Percentiles rank a stretch among this genome's conserved stretches.
Conservation (phyloP, 2,329 filamentous ascomycete species). For the Penicillium corylophilum region DNA sequence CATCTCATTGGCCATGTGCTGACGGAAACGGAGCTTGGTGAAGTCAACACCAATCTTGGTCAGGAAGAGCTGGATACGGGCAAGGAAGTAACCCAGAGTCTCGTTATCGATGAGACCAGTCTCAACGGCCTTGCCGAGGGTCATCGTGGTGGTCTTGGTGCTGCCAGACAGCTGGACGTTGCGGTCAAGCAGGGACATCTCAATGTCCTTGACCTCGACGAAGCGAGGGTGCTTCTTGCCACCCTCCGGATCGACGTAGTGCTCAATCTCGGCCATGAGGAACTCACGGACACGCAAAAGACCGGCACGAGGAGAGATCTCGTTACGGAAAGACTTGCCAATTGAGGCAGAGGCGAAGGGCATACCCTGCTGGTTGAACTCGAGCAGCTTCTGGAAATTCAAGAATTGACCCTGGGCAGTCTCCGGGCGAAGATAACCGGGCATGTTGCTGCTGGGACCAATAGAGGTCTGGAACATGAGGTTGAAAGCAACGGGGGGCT, state of each 20-base stretch:
- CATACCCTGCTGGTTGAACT: slow-evolving; percentile 94
- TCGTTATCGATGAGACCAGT: slow-evolving; percentile 89
- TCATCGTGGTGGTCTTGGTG: slow-evolving; percentile 69
- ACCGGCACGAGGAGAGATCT: slow-evolving; percentile 90
- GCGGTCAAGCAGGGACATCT: slow-evolving; percentile 80
- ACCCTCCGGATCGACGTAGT: slow-evolving; percentile 91
- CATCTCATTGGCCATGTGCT: slow-evolving; percentile 92
- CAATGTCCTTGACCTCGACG: slow-evolving; percentile 75
- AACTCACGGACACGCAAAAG: slow-evolving; percentile 94
- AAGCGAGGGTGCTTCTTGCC: slow-evolving; percentile 95
- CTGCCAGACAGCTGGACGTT: slow-evolving; percentile 83
- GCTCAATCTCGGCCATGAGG: slow-evolving; percentile 98
- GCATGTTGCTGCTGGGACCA: slow-evolving; percentile 82
- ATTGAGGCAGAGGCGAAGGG: slow-evolving; percentile 97
- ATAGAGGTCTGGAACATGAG: slow-evolving; percentile 98
- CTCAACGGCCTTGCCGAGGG: slow-evolving; percentile 83
- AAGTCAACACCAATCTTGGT: slow-evolving; percentile 82
- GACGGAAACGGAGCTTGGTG: slow-evolving; percentile 88
- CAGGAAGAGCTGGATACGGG: slow-evolving; percentile 88
- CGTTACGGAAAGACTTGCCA: slow-evolving; percentile 97
- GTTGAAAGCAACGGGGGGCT: slow-evolving; percentile 87
- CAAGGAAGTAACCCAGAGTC: slow-evolving; percentile 96
- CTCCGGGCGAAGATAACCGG: slow-evolving; percentile 86
- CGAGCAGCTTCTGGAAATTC: slow-evolving; percentile 93
- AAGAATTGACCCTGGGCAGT: slow-evolving; percentile 98